These are phyloP conservation scores for Blastocladiella britannica DNA, from an alignment of 192 early-diverging fungal genomes.

Conservation along the genomic window DNA sequence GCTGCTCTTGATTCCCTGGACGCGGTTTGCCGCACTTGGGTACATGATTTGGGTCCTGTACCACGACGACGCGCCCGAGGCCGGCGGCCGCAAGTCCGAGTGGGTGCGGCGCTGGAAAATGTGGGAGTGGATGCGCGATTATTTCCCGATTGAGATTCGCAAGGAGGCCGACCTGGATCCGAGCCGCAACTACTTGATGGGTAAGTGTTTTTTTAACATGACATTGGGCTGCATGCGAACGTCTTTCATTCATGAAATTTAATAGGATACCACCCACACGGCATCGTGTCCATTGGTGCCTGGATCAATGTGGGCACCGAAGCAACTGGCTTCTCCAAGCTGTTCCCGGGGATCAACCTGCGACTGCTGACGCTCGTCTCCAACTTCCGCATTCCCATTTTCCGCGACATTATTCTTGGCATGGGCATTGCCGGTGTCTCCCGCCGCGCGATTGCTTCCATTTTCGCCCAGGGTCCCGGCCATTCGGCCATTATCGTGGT, in stretches of 20 bases:
- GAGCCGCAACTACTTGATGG: slow-evolving; percentile 69
- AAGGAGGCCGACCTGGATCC: slow-evolving; percentile 64
- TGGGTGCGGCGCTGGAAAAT: slow-evolving; percentile 23
- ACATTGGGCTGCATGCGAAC: too few species aligned
- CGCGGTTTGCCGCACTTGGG: slow-evolving; percentile 42
- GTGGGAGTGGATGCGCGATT: slow-evolving; percentile 59
- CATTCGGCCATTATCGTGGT: slow-evolving; percentile 62
- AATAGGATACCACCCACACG: slow-evolving; percentile 76
- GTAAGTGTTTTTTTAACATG: too few species aligned
- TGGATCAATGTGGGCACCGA: slow-evolving; percentile 66
- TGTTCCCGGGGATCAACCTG: slow-evolving; percentile 61
- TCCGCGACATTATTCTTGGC: slow-evolving; percentile 61
- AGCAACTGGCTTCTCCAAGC: slow-evolving; percentile 44
- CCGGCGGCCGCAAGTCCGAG: slow-evolving; percentile 47
- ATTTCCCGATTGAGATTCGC: neutral
- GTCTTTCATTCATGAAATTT: too few species aligned
- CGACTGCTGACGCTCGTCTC: slow-evolving; percentile 59
- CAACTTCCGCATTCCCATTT: slow-evolving; percentile 71
- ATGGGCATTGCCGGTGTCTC: slow-evolving; percentile 59
- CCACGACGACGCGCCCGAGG: slow-evolving; percentile 55
- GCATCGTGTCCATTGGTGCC: slow-evolving; percentile 65
- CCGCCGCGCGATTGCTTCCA: slow-evolving; percentile 48
- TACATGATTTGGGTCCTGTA: slow-evolving; percentile 54
- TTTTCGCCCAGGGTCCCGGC: slow-evolving; percentile 48
- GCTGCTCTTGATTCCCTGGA: slow-evolving; percentile 23